Percentiles rank a stretch among this genome's conserved stretches.
Evolutionary conservation across 2,329 filamentous ascomycete genomes (phyloP).

Genomic region (Stachybotrys chlorohalonatus): DNA sequence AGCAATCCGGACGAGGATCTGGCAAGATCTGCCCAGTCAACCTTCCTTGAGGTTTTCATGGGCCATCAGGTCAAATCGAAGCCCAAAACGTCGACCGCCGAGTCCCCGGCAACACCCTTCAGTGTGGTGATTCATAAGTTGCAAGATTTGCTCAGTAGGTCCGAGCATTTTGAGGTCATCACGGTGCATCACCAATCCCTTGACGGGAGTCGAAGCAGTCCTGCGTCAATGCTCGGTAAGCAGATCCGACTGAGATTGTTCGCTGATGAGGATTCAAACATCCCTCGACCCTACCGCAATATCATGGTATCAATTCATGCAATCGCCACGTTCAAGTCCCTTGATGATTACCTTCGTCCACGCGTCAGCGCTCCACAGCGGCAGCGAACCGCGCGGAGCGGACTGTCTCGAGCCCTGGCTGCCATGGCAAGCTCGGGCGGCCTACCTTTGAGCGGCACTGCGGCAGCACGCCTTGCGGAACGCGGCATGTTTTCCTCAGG

Average conservation of each 20-base stretch:
- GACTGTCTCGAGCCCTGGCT: constrained; percentile 60
- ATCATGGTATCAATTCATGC: constrained; percentile 99
- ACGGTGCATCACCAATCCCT: constrained; percentile 91
- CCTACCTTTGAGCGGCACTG: constrained; percentile 40
- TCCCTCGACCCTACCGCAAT: constrained; percentile 78
- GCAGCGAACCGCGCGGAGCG: constrained; percentile 48
- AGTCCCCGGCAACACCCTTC: constrained; percentile 74
- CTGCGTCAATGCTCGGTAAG: constrained; percentile 92
- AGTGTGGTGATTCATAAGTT: constrained; percentile 88
- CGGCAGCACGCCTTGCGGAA: constrained; percentile 35
- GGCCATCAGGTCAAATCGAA: constrained; percentile 58
- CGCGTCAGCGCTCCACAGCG: constrained; percentile 76
- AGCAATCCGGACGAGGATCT: constrained; percentile 57
- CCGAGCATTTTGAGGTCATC: constrained; percentile 95
- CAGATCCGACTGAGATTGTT: constrained; percentile 84
- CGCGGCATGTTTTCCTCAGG: constrained; percentile 28
- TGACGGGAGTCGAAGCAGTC: constrained; percentile 82
- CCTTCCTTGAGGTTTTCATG: constrained; percentile 93
- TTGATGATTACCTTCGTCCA: constrained; percentile 92
- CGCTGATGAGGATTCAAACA: constrained; percentile 83
- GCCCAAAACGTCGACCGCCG: constrained; percentile 52
- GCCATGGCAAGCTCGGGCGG: constrained; percentile 67
- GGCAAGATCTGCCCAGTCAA: constrained; percentile 61
- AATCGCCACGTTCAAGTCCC: constrained; percentile 92
- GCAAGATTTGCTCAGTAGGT: constrained; percentile 90